Base-by-base conservation (phyloP, 192 early-diverging fungal genomes). In the Coemansia erecta region DNA sequence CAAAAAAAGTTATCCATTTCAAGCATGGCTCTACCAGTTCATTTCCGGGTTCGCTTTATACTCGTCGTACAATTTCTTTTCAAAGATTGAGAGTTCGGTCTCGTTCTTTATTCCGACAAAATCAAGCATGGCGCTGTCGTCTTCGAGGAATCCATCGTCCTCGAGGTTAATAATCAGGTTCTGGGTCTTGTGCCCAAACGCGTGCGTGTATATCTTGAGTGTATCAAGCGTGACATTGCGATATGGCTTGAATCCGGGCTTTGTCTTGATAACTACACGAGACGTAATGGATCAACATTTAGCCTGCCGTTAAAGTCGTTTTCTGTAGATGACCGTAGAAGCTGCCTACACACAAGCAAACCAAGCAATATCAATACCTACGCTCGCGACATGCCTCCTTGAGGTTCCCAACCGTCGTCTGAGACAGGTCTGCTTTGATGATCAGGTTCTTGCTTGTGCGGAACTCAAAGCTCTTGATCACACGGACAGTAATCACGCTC, bases 381-480 rank as follows among this genome's bases (percentile, higher is more conserved):
- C 66, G 45, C 10, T 61, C 50, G 11, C 43, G 53, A 37, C 68
- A 70, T 10, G 51, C 47, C 7, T 60, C 53, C 45, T 65, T 68
- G 41, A 76, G 53, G 24, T 89, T 81, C 5, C 70, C 84, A 11
- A 89, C 81, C 0, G 89, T 93, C 15, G 68, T 64, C 9, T 69
- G 56, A 8, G 83, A 72, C 22, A 87, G 73, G 54, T 94, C 85
- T 4, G 95, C 64, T 23, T 87, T 74, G 17, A 97, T 73, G 51
- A 97, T 70, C 41, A 95, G 60, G 74, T 92, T 94, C 62, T 89
- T 92, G 66, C 85, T 80, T 0, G 89, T 91, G 35, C 94, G 82
- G 80, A 90, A 97, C 61, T 94, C 93, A 61, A 97, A 94, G 37
- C 83, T 90, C 66, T 94, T 94, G 69, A 97, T 95, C 40, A 90